A percentile compares a stretch with the other conserved stretches of the same genome.
phyloP scores from a whole-genome alignment of 2,329 filamentous ascomycete species.

The Calcarisporium arbuscula region DNA sequence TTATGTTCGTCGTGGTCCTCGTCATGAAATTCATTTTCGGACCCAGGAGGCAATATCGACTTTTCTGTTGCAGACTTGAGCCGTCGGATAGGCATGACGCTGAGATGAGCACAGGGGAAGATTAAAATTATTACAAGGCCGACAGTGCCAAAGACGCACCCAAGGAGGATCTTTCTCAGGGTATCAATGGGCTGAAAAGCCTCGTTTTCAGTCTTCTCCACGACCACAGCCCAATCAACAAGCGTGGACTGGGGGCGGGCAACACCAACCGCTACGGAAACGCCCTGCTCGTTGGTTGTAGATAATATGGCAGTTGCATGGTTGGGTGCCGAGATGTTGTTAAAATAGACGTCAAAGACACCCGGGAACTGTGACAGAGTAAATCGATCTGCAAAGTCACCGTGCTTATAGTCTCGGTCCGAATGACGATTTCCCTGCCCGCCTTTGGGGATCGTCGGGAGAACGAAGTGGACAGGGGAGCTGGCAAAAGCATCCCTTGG shows the following conservation, averaged over 20 bases:
- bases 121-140: constrained; percentile 66
- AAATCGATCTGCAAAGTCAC: constrained; percentile 46
- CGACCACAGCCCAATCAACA: constrained; percentile 75
- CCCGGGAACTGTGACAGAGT: constrained; percentile 56
- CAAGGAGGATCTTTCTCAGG: constrained; percentile 73
- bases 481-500: constrained; percentile 31
- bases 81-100: constrained; percentile 71
- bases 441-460: constrained; percentile 43
- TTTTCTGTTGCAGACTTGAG: constrained; percentile 70
- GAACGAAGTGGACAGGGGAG: constrained; percentile 50
- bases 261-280: constrained; percentile 71
- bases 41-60: constrained; percentile 61
- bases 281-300: constrained; percentile 65
- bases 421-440: constrained; percentile 42
- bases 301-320: constrained; percentile 64
- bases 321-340: constrained; percentile 41
- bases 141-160: constrained; percentile 77
- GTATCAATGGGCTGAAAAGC: constrained; percentile 69
- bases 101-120: constrained; percentile 74
- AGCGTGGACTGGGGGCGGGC: constrained; percentile 61
- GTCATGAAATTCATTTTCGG: constrained; percentile 41
- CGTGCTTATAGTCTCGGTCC: constrained; percentile 23
- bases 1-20: constrained; percentile 40
- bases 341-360: constrained; percentile 52
- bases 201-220: constrained; percentile 70